Evolutionary conservation across 2,329 filamentous ascomycete genomes (phyloP), one percentile per base, ranked within the genome.

Genomic region (Coccinonectria pachysandricola): DNA sequence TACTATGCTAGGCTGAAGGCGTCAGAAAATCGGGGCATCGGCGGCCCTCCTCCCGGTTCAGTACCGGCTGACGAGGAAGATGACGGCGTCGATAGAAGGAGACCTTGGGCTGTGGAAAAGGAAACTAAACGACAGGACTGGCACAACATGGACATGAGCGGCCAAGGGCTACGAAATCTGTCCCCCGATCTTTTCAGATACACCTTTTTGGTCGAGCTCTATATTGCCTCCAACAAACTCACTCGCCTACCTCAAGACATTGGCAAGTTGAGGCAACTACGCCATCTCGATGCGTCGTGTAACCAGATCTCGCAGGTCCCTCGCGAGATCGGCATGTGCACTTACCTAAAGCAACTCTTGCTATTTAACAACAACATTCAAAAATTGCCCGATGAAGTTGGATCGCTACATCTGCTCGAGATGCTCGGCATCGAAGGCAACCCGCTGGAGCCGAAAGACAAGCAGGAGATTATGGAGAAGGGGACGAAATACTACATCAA

Each of bases 241-340:
- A 75, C 75, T 15, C 67, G 70, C 23, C 62, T 98, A n/a, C 86
- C 88, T 8, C 62, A 80, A 19, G 68, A 76, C 12, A 85, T 98
- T 50, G 87, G 91, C 19, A 71, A 79, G 43, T 65, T 98, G 39
- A 77, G 87, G 38, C 79, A 81, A 37, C 62, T 98, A 24, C 80
- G 75, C 18, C 72, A 87, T 46, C 70, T 98, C 24, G 88, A 98
- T 54, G 68, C 87, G 3, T 96, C 91, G 0, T 76, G 79, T 59
- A 98, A 98, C 54, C 74, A 88, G 35, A 67, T 98, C 34, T 70
- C 69, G 7, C 75, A 81, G 38, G 64, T 98, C 4, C 91, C 91
- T 1, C 72, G 82, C 12, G 88, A 98, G 60, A 75, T 98, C 34
- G 91, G 91, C 49, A 98, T 96, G 88, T 84, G 94, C 45, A 91